Evolutionary conservation across 2,329 filamentous ascomycete genomes (phyloP).

Genomic region (Aspergillus texensis): DNA sequence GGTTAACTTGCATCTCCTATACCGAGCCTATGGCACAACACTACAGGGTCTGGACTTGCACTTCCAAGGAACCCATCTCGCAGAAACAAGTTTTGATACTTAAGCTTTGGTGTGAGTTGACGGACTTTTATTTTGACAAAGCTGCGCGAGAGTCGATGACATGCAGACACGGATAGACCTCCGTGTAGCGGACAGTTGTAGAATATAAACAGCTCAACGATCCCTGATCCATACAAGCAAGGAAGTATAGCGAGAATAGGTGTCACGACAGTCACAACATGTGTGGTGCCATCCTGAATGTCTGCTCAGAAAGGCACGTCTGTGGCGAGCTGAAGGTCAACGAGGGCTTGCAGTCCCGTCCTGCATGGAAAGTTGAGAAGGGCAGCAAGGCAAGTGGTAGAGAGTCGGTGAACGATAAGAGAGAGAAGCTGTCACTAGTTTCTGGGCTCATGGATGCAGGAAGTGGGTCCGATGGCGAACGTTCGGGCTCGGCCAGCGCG

Average conservation of each 20-base stretch:
- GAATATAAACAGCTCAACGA: neutral
- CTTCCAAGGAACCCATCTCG: neutral
- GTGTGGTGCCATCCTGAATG: neutral
- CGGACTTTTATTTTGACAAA: neutral
- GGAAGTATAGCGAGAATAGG: neutral
- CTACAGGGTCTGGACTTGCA: neutral
- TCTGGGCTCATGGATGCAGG: neutral
- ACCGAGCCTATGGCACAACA: neutral
- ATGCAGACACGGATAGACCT: neutral
- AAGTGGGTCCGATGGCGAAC: constrained; percentile 2
- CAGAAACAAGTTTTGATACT: neutral
- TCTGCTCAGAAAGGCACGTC: neutral
- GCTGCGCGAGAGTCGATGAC: neutral
- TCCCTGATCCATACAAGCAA: neutral
- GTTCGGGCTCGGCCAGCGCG: constrained; percentile 8
- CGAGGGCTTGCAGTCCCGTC: neutral
- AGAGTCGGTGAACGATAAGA: constrained; percentile 1
- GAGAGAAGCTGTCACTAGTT: neutral
- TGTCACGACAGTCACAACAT: neutral
- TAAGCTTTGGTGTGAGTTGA: neutral
- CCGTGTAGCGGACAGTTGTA: neutral
- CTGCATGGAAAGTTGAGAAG: neutral
- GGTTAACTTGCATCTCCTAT: neutral
- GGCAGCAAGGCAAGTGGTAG: neutral
- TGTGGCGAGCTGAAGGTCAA: neutral